Percentiles rank a stretch among this genome's conserved stretches.
These are phyloP conservation scores for Zygnema cylindricum DNA, from an alignment of 139 green algal species.

Conservation along the genomic window DNA sequence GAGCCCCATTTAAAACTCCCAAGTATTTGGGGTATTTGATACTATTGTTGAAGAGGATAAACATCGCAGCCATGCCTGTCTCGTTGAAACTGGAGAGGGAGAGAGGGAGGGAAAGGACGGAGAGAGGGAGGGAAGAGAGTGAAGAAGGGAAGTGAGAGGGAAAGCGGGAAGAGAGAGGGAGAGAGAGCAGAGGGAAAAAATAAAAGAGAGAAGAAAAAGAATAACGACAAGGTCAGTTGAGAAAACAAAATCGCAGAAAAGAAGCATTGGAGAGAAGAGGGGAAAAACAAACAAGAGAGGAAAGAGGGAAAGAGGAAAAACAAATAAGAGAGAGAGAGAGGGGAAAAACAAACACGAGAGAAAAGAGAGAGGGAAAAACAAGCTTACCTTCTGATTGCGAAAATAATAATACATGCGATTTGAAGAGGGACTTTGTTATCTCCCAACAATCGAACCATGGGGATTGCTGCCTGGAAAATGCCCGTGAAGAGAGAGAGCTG, in stretches of 20 bases:
- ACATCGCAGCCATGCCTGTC: background rate
- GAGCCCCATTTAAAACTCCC: constrained; percentile 6
- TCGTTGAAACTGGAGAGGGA: constrained; percentile 8
- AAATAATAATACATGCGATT: background rate
- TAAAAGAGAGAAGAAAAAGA: background rate
- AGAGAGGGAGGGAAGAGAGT: background rate
- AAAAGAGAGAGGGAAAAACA: too few species aligned
- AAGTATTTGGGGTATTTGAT: constrained; percentile 9
- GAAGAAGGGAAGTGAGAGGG: background rate
- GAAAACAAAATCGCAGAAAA: background rate
- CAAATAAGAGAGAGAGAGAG: background rate
- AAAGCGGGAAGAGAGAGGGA: background rate
- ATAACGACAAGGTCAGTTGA: background rate
- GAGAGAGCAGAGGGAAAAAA: background rate
- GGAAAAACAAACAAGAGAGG: background rate
- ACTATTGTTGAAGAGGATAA: constrained; percentile 23
- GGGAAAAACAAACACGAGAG: background rate
- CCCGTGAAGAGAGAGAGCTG: constrained; percentile 14
- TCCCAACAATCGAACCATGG: constrained; percentile 4
- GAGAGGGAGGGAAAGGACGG: background rate
- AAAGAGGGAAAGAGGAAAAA: background rate
- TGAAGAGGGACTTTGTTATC: background rate
- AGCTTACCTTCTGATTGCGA: constrained; percentile 16
- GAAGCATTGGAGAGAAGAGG: background rate
- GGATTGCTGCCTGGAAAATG: constrained; percentile 3